Percentiles rank a stretch among this genome's conserved stretches.
Conservation (phyloP, 2,329 filamentous ascomycete species). For the Helotiales sp. region DNA sequence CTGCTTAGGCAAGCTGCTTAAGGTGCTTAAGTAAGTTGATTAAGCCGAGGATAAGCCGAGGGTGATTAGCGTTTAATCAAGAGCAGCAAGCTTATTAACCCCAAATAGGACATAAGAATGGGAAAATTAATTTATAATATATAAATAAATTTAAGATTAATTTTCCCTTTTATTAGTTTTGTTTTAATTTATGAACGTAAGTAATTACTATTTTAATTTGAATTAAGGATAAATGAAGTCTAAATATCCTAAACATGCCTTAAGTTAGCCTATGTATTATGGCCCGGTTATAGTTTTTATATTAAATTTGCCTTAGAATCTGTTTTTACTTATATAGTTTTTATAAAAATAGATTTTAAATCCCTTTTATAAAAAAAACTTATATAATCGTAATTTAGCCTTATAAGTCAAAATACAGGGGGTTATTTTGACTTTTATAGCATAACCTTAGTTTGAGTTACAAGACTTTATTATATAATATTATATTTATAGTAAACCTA, state of each 20-base stretch:
- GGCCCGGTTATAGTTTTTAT: neutral
- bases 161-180: no score
- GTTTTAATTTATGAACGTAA: no score
- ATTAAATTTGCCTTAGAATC: neutral
- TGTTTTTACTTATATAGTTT: neutral
- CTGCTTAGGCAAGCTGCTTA: conserved; percentile 11
- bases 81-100: no score
- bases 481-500: no score
- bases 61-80: no score
- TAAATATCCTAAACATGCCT: no score
- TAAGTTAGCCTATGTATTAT: no score
- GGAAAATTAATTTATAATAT: no score
- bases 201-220: neutral
- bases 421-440: no score
- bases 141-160: no score
- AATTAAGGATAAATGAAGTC: neutral
- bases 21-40: neutral
- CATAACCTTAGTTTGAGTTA: neutral
- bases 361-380: neutral
- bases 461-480: neutral
- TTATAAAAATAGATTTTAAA: neutral
- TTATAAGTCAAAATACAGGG: no score
- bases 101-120: no score
- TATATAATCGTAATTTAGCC: neutral
- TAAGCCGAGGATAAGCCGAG: conserved; percentile 2